phyloP scores from a whole-genome alignment of 2,329 filamentous ascomycete genomes.

The Cladophialophora carrionii region DNA sequence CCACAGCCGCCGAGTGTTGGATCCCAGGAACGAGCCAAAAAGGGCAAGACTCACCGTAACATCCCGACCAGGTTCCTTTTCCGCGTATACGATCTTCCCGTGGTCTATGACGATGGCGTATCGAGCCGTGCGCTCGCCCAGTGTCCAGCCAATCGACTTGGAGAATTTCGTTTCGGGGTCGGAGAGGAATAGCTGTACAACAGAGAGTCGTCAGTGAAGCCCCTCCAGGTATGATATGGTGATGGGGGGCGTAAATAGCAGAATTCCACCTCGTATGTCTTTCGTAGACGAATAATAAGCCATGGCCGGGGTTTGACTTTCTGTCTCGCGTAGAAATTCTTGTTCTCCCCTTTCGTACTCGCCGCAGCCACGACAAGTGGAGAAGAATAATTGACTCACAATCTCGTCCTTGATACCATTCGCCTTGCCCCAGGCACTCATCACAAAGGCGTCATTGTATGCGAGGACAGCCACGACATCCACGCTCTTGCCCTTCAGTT shows the following conservation, averaged over 20 bases:
- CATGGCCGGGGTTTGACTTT: not conserved
- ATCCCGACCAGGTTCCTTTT: constrained; percentile 61
- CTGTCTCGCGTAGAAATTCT: not conserved
- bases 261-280: not conserved
- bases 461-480: constrained; percentile 81
- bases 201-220: not conserved
- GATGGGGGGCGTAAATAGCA: not conserved
- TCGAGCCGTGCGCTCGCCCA: constrained; percentile 73
- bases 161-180: constrained; percentile 75
- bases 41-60: constrained; percentile 38
- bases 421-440: constrained; percentile 89
- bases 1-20: not conserved
- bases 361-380: not conserved
- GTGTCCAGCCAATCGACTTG: constrained; percentile 75
- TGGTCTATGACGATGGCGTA: constrained; percentile 82
- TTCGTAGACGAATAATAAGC: constrained; percentile 15
- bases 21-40: constrained; percentile 2
- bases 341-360: not conserved
- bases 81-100: constrained; percentile 80
- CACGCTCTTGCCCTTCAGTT: constrained; percentile 78
- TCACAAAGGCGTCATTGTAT: constrained; percentile 83
- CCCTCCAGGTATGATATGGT: not conserved
- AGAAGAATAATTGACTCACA: constrained; percentile 48
- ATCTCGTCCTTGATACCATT: constrained; percentile 75
- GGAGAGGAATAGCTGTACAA: constrained; percentile 69